phyloP scores from a whole-genome alignment of 1,139 yeast genomes.

The Wickerhamiella pararugosa region DNA sequence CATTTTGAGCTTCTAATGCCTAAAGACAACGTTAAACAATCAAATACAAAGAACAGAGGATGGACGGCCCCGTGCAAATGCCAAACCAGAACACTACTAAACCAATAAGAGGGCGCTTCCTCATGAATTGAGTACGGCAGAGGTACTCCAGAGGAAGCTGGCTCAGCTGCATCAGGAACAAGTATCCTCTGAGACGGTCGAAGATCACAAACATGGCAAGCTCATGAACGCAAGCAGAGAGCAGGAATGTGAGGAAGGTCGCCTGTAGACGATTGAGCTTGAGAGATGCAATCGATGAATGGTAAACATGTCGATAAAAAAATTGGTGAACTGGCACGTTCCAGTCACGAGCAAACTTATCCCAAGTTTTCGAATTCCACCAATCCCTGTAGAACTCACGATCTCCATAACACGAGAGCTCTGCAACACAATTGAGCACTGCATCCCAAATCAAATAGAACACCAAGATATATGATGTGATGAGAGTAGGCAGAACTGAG shows the following conservation, averaged over 20 bases:
- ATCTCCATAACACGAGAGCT: slow-evolving; percentile 71
- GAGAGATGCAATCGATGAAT: slow-evolving; percentile 69
- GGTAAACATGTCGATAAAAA: slow-evolving; percentile 82
- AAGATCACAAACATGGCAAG: slow-evolving; percentile 84
- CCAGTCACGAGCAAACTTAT: slow-evolving; percentile 88
- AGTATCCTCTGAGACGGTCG: slow-evolving; percentile 62
- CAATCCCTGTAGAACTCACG: slow-evolving; percentile 89
- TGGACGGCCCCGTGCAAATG: slow-evolving; percentile 76
- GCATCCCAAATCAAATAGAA: slow-evolving; percentile 93
- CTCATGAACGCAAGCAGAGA: slow-evolving; percentile 79
- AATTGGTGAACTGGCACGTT: slow-evolving; percentile 90
- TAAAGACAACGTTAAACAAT: slow-evolving; percentile 36
- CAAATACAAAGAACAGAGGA: slow-evolving; percentile 72
- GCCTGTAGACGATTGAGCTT: slow-evolving; percentile 53
- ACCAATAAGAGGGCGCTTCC: slow-evolving; percentile 48
- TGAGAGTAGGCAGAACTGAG: slow-evolving; percentile 69
- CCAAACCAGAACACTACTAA: slow-evolving; percentile 87
- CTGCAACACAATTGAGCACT: slow-evolving; percentile 78
- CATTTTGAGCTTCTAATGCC: no score
- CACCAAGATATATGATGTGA: slow-evolving; percentile 56
- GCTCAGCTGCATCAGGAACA: slow-evolving; percentile 68
- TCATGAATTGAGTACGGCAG: slow-evolving; percentile 31
- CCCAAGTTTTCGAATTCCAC: slow-evolving; percentile 97
- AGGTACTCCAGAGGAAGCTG: slow-evolving; percentile 34
- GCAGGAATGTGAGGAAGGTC: slow-evolving; percentile 60